phyloP scores from a whole-genome alignment of 2,329 filamentous ascomycete genomes.

The Onygenales sp. region DNA sequence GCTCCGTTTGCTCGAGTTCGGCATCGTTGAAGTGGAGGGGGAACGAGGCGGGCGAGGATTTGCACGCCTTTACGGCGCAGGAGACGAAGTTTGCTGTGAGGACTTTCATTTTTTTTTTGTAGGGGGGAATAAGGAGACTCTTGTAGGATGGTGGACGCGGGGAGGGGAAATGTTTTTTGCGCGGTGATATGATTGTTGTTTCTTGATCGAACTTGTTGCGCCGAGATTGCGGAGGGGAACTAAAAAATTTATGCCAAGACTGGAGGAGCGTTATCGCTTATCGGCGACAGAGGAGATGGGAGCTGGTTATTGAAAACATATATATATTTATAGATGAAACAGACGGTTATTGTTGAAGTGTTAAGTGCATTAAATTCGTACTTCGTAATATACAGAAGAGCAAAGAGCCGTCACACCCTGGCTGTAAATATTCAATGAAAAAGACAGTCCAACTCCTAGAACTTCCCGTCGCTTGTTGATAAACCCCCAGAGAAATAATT shows the following conservation, averaged over 20 bases:
- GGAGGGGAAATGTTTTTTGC: not conserved
- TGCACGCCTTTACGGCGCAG: constrained; percentile 93
- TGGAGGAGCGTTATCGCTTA: not conserved
- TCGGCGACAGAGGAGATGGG: not conserved
- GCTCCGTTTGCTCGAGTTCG: constrained; percentile 75
- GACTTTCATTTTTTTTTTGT: constrained; percentile 68
- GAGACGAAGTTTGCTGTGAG: constrained; percentile 94
- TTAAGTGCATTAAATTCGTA: no score
- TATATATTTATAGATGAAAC: no score
- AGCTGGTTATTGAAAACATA: no score
- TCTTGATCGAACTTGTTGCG: not conserved
- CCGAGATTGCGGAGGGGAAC: not conserved
- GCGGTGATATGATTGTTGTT: not conserved
- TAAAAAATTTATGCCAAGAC: constrained; percentile 2
- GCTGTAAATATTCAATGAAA: no score
- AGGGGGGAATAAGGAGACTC: not conserved
- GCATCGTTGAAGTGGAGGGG: constrained; percentile 88
- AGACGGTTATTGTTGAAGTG: no score
- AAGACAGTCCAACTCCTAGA: no score
- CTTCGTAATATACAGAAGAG: no score
- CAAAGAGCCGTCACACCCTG: no score
- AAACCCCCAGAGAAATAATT: no score
- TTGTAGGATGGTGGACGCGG: not conserved
- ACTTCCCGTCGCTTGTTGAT: no score
- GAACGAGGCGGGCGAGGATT: constrained; percentile 67